Conservation (phyloP, 768 basidiomycete species). For the Termitomyces sp. region DNA sequence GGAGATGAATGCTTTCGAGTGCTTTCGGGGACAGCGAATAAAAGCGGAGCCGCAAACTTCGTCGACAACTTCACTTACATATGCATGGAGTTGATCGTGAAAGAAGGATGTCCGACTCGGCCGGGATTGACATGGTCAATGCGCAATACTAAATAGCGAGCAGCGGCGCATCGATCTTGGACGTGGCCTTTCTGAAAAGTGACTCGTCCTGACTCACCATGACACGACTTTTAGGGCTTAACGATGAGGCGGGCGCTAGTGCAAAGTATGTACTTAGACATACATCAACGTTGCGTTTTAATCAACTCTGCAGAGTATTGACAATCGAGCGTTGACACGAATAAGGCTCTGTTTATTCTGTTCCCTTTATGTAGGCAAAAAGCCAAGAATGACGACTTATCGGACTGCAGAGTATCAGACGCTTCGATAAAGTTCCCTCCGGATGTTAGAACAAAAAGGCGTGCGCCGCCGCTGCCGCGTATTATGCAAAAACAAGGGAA, state of each 20-base stretch:
- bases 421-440: not conserved
- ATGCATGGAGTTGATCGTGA: not conserved
- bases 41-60: not conserved
- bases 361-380: not conserved
- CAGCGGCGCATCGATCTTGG: not conserved
- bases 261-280: not conserved
- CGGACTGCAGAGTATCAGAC: not conserved
- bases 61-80: not conserved
- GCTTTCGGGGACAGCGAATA: not conserved
- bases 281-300: not conserved
- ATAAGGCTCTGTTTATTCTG: not conserved
- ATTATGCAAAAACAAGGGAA: not conserved
- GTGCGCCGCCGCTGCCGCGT: not conserved
- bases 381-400: not conserved
- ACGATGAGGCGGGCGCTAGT: not conserved
- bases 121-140: not conserved
- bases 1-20: not conserved
- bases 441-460: not conserved
- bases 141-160: not conserved
- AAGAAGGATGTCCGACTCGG: not conserved
- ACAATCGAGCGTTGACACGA: not conserved
- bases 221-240: not conserved
- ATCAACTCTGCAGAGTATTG: not conserved
- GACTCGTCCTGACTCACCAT: not conserved
- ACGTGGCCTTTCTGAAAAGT: not conserved